phyloP scores from a whole-genome alignment of 225 moss, liverwort and hornwort genomes.

The Lunularia cruciata region DNA sequence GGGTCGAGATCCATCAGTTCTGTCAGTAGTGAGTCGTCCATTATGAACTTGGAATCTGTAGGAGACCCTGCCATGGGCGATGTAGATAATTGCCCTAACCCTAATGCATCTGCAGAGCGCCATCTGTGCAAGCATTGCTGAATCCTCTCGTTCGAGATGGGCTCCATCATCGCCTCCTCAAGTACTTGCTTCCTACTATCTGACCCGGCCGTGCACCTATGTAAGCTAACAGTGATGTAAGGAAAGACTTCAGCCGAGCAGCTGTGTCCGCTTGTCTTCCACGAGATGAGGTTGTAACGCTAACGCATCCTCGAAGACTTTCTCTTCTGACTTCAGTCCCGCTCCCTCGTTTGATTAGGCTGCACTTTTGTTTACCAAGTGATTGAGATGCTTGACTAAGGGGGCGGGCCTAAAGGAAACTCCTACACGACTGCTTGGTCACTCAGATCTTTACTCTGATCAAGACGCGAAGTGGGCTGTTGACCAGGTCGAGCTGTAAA shows the following conservation, averaged over 20 bases:
- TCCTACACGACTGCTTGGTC: not conserved
- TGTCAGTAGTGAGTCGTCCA: constrained; percentile 48
- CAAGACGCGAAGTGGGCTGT: too few species aligned
- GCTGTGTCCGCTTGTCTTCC: not conserved
- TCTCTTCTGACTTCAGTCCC: not conserved
- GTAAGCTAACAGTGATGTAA: not conserved
- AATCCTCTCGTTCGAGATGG: constrained; percentile 41
- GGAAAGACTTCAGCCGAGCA: not conserved
- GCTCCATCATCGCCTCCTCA: constrained; percentile 34
- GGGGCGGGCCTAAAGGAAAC: not conserved
- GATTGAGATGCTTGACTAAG: not conserved
- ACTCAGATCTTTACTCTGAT: not conserved
- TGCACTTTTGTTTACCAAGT: not conserved
- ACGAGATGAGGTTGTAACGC: not conserved
- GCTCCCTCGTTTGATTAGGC: not conserved
- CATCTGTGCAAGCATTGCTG: constrained; percentile 43
- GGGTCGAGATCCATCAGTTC: constrained; percentile 53
- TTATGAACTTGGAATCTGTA: constrained; percentile 32
- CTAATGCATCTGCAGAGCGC: constrained; percentile 35
- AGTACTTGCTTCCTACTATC: not conserved
- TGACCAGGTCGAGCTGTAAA: too few species aligned
- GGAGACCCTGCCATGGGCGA: constrained; percentile 41
- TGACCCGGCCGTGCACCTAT: not conserved
- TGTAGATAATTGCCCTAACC: constrained; percentile 25
- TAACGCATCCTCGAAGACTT: not conserved